Conservation (phyloP, 2,329 filamentous ascomycete genomes). For the Xylaria digitata region DNA sequence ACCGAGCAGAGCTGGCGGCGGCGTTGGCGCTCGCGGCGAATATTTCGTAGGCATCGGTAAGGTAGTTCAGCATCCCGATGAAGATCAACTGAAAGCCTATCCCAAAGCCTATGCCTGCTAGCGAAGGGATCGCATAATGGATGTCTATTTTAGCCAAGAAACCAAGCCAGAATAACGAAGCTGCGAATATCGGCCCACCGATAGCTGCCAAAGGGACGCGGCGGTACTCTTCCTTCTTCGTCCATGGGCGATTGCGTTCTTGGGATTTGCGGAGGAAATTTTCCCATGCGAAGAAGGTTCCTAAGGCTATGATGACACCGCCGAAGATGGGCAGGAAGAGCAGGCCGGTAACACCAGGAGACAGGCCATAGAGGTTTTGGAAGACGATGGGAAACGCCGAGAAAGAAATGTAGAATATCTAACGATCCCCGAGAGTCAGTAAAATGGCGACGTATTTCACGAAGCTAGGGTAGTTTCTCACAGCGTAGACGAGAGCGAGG, state of each 20-base stretch:
- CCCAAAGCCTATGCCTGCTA: slow-evolving; percentile 71
- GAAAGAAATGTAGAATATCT: slow-evolving; percentile 76
- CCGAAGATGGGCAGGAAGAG: slow-evolving; percentile 75
- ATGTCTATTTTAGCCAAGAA: slow-evolving; percentile 64
- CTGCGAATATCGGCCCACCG: slow-evolving; percentile 72
- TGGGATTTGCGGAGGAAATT: slow-evolving; percentile 65
- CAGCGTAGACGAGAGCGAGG: slow-evolving; percentile 74
- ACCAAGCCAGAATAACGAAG: slow-evolving; percentile 71
- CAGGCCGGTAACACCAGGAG: slow-evolving; percentile 72
- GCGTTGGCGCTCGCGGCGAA: slow-evolving; percentile 69
- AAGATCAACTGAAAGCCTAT: slow-evolving; percentile 72
- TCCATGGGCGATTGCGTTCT: slow-evolving; percentile 64
- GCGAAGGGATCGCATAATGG: slow-evolving; percentile 66
- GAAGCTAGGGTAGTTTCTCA: slow-evolving; percentile 10
- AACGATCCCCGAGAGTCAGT: slow-evolving; percentile 13
- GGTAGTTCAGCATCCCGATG: slow-evolving; percentile 70
- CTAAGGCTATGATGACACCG: slow-evolving; percentile 68
- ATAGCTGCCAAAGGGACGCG: slow-evolving; percentile 78
- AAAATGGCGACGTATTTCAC: background rate
- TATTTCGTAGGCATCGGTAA: slow-evolving; percentile 66
- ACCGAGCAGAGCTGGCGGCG: slow-evolving; percentile 61
- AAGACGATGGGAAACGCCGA: slow-evolving; percentile 81
- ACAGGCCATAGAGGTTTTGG: slow-evolving; percentile 69
- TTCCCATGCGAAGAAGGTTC: slow-evolving; percentile 75
- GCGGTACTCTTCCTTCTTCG: slow-evolving; percentile 71